A percentile compares a stretch with the other conserved stretches of the same genome.
phyloP scores from a whole-genome alignment of 805 yeast species.

The Kodamaea sagamina region DNA sequence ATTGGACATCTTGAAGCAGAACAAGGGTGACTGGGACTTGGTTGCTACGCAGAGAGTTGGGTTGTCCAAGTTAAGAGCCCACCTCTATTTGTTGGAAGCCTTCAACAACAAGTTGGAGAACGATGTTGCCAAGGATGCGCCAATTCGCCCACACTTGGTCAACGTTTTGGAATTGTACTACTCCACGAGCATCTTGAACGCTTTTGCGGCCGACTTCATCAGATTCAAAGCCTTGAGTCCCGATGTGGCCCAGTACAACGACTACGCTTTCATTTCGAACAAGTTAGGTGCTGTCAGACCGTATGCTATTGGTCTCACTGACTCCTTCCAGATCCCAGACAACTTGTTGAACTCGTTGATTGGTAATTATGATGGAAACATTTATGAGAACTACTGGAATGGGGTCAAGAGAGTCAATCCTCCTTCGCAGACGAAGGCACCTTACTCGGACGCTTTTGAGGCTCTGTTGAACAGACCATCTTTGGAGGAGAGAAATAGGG shows the following conservation, averaged over 20 bases:
- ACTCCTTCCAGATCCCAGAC: constrained; percentile 46
- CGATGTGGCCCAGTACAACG: constrained; percentile 29
- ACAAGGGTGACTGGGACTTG: constrained; percentile 34
- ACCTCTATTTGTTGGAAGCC: constrained; percentile 39
- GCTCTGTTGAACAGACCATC: constrained; percentile 43
- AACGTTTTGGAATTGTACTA: constrained; percentile 36
- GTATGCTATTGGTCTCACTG: constrained; percentile 42
- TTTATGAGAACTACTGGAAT: constrained; percentile 45
- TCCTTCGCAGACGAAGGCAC: constrained; percentile 40
- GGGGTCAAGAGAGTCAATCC: constrained; percentile 38
- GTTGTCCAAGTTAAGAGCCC: constrained; percentile 46
- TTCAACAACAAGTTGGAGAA: constrained; percentile 22
- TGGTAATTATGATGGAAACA: constrained; percentile 46
- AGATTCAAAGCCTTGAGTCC: constrained; percentile 36
- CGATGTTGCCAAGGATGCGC: constrained; percentile 22
- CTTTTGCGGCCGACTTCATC: constrained; percentile 40
- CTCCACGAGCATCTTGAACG: constrained; percentile 33
- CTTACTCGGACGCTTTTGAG: constrained; percentile 40
- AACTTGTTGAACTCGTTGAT: constrained; percentile 44
- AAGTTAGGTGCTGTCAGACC: constrained; percentile 42
- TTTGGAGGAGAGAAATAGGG: constrained; percentile 36
- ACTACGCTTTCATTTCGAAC: constrained; percentile 31
- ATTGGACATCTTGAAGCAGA: constrained; percentile 27
- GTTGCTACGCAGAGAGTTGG: constrained; percentile 40
- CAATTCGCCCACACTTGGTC: constrained; percentile 28